phyloP scores from a whole-genome alignment of 176 grass and related monocot genomes.

The Carex pumila region DNA sequence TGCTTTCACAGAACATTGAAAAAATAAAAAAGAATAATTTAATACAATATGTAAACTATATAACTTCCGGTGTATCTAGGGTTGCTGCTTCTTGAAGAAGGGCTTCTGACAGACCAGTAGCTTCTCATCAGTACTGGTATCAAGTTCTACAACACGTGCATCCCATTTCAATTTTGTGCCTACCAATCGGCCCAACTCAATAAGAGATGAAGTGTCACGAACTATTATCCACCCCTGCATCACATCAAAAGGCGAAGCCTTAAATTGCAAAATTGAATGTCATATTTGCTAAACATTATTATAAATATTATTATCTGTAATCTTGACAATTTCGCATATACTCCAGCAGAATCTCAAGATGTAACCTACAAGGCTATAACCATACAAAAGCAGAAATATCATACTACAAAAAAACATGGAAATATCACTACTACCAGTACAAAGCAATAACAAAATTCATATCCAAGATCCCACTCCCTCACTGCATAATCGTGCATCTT shows the following conservation, averaged over 20 bases:
- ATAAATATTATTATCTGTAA: not conserved
- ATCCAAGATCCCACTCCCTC: not conserved
- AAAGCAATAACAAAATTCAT: too few species aligned
- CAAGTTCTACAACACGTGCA: slow-evolving; percentile 64
- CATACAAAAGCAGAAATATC: not conserved
- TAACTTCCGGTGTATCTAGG: not conserved
- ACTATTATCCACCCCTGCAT: slow-evolving; percentile 92
- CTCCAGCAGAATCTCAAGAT: not conserved
- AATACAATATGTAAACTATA: slow-evolving; percentile 11
- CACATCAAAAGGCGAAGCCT: not conserved
- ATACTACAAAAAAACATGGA: not conserved
- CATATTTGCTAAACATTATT: not conserved
- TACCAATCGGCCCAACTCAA: slow-evolving; percentile 74
- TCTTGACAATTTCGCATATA: not conserved
- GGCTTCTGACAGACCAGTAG: slow-evolving; percentile 90
- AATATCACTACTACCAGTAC: too few species aligned
- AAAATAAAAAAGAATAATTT: slow-evolving; percentile 17
- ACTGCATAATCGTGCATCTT: not conserved
- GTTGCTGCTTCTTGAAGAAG: slow-evolving; percentile 59
- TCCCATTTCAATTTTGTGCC: slow-evolving; percentile 84
- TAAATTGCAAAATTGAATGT: not conserved
- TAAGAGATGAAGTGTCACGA: slow-evolving; percentile 54
- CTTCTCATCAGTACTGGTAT: slow-evolving; percentile 87
- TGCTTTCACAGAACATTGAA: not conserved
- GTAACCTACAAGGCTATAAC: not conserved